A percentile compares a stretch with the other conserved stretches of the same genome.
These are phyloP conservation scores for Fusarium euwallaceae DNA, from an alignment of 2,329 filamentous ascomycete species.

Conservation along the genomic window DNA sequence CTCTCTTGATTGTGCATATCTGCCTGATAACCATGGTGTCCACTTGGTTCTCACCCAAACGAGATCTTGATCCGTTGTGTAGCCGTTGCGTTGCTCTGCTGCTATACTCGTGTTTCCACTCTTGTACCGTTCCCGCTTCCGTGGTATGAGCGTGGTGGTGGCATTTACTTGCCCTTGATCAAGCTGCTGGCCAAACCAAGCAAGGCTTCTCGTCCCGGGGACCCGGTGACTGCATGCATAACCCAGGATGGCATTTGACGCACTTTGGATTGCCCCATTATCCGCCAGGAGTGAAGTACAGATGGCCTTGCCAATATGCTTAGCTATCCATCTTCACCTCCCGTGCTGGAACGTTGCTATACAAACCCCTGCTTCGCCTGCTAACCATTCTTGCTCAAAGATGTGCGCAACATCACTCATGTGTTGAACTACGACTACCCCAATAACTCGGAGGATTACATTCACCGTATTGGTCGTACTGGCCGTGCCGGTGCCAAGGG, in stretches of 20 bases:
- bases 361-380: slow-evolving; percentile 66
- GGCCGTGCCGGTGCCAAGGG: slow-evolving; percentile 94
- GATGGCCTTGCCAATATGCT: slow-evolving; percentile 63
- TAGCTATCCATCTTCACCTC: slow-evolving; percentile 59
- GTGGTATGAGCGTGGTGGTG: slow-evolving; percentile 83
- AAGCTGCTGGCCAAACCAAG: slow-evolving; percentile 69
- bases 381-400: slow-evolving; percentile 85
- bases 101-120: slow-evolving; percentile 83
- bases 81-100: slow-evolving; percentile 62
- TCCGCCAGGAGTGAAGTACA: slow-evolving; percentile 68
- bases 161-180: slow-evolving; percentile 82
- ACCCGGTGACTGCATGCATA: slow-evolving; percentile 65
- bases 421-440: slow-evolving; percentile 99
- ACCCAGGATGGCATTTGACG: slow-evolving; percentile 66
- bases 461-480: slow-evolving; percentile 96
- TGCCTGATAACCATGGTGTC: slow-evolving; percentile 87
- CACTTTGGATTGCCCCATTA: slow-evolving; percentile 69
- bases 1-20: slow-evolving; percentile 89
- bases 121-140: slow-evolving; percentile 72
- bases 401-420: slow-evolving; percentile 99
- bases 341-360: slow-evolving; percentile 74
- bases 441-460: slow-evolving; percentile 99
- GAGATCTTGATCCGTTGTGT: slow-evolving; percentile 81
- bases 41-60: slow-evolving; percentile 82
- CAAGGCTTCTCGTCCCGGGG: slow-evolving; percentile 68